Evolutionary conservation across 352 stramenopile species (phyloP).

Genomic region (Phytophthora podocarpi): DNA sequence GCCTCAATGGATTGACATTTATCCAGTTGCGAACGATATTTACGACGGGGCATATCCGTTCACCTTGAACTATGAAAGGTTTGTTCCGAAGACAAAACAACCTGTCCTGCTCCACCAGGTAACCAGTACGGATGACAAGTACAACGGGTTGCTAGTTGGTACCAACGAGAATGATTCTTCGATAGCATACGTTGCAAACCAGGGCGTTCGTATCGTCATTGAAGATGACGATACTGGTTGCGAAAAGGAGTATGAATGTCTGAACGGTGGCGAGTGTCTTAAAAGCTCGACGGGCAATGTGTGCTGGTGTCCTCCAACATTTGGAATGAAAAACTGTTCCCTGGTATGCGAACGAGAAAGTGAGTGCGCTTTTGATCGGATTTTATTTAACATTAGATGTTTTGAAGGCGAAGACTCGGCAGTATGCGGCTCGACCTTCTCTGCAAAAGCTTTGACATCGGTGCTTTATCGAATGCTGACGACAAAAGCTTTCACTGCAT

Average conservation of each 20-base stretch:
- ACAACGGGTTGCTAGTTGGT: slow-evolving; percentile 53
- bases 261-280: slow-evolving; percentile 51
- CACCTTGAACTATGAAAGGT: slow-evolving; percentile 51
- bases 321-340: slow-evolving; percentile 66
- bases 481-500: slow-evolving; percentile 30
- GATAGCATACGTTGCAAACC: slow-evolving; percentile 35
- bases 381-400: slow-evolving; percentile 49
- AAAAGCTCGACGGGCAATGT: slow-evolving; percentile 29
- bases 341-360: slow-evolving; percentile 42
- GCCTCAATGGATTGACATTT: slow-evolving; percentile 53
- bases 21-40: slow-evolving; percentile 46
- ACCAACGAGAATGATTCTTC: slow-evolving; percentile 47
- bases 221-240: slow-evolving; percentile 77
- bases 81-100: slow-evolving; percentile 60
- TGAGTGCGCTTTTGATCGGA: slow-evolving; percentile 56
- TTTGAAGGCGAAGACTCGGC: slow-evolving; percentile 13
- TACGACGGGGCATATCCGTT: slow-evolving; percentile 61
- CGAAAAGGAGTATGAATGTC: slow-evolving; percentile 56
- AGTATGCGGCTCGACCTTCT: slow-evolving; percentile 51
- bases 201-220: slow-evolving; percentile 53
- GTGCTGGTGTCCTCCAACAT: slow-evolving; percentile 53
- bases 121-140: slow-evolving; percentile 41
- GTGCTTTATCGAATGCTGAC: slow-evolving; percentile 66
- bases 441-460: slow-evolving; percentile 40
- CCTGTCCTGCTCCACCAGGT: slow-evolving; percentile 50